phyloP scores from a whole-genome alignment of 176 grass and related monocot genomes.

The Tillandsia leiboldiana region DNA sequence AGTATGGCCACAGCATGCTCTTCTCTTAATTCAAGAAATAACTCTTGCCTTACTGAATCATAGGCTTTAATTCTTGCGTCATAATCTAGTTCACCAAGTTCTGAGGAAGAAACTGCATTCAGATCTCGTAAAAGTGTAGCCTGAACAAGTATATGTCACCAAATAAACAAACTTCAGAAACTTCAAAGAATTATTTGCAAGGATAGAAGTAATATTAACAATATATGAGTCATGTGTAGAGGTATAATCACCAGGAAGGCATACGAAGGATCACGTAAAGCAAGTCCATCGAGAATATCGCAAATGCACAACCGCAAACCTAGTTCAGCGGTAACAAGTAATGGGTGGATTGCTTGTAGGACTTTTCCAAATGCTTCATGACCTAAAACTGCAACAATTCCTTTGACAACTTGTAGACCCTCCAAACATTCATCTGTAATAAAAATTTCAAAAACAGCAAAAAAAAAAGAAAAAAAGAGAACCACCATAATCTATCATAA shows the following conservation, averaged over 20 bases:
- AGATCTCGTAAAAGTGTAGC: slow-evolving; percentile 59
- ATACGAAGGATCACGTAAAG: slow-evolving; percentile 54
- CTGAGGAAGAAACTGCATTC: slow-evolving; percentile 77
- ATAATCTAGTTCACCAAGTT: slow-evolving; percentile 80
- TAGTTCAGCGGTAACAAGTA: slow-evolving; percentile 55
- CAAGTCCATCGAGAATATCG: slow-evolving; percentile 52
- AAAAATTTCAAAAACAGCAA: slow-evolving; percentile 8
- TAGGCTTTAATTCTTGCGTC: slow-evolving; percentile 60
- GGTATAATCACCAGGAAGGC: slow-evolving; percentile 49
- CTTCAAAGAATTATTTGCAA: slow-evolving; percentile 13
- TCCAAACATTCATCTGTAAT: slow-evolving; percentile 65
- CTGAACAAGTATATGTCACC: slow-evolving; percentile 25
- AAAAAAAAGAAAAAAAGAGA: slow-evolving; percentile 14
- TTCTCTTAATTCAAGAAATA: slow-evolving; percentile 54
- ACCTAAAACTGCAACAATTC: slow-evolving; percentile 53
- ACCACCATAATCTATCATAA: not conserved
- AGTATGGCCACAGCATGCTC: slow-evolving; percentile 64
- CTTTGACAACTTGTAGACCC: slow-evolving; percentile 57
- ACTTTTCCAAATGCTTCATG: slow-evolving; percentile 43
- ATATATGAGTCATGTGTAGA: slow-evolving; percentile 11
- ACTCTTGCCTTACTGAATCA: slow-evolving; percentile 33
- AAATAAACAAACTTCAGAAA: slow-evolving; percentile 7
- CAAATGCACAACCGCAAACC: slow-evolving; percentile 71
- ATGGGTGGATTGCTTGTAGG: slow-evolving; percentile 59
- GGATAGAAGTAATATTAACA: slow-evolving; percentile 4